Base-by-base conservation (phyloP, 805 yeast species). In the Candida broadrunensis region DNA sequence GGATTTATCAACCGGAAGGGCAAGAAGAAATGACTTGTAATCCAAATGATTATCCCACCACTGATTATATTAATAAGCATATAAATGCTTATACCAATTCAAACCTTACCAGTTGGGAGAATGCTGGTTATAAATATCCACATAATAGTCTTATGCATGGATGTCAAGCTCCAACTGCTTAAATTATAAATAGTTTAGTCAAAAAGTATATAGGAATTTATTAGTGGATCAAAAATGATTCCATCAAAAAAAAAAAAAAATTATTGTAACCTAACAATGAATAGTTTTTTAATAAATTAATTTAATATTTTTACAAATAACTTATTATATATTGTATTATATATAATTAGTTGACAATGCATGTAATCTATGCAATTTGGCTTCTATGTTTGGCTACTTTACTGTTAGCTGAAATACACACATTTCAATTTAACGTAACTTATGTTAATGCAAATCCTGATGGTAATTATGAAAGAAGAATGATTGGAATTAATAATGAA, bases 81-180 rank as follows among this genome's bases (percentile, higher is more conserved):
- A 15, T 46, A 30, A 44, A 47, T 19, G 71, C 71, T 2, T 70
- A 70, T 47, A 23, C 36, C 38, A 66, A 70, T 43, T 45, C 49
- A 12, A 67, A 69, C 44, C 44, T 54, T 24, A 69, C 73, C 3
- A 44, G 61, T 9, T 70, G 74, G 72, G 46, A 55, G 35, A 44
- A 38, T 25, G 73, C 73, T 1, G 75, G 74, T 3, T 70, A 81
- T 58, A 43, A 61, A 3, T 62, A 64, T 55, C 96, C 96, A 15
- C 78, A 77, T 52, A 84, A 84, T 59, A 62, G 50, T 12, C 56
- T 85, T 40, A 75, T 78, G 16, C 78, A 81, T 42, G 68, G 74
- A 49, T 80, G 41, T 41, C 47, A 47, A 32, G 31, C 35, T 4
- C 46, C 44, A 2, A 13, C 24, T 14, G 8, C 13, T 13, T 32